Evolutionary conservation across 495 filamentous ascomycete species (phyloP).

Genomic region (Xylaria grammica): DNA sequence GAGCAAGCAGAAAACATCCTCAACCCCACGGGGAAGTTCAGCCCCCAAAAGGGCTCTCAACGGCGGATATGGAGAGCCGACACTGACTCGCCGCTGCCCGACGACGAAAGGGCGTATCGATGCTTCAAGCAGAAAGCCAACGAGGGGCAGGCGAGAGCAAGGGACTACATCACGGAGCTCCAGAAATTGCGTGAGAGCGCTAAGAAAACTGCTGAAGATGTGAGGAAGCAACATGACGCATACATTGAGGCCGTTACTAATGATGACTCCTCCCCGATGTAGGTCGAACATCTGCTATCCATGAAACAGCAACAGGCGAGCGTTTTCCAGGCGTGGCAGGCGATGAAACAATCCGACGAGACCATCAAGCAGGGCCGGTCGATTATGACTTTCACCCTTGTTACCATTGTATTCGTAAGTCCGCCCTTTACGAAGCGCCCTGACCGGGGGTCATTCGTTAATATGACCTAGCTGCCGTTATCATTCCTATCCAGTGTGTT

Average conservation of each 20-base stretch:
- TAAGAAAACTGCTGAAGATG: constrained; percentile 32
- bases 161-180: constrained; percentile 34
- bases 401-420: constrained; percentile 62
- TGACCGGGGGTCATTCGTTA: not conserved
- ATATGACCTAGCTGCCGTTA: constrained; percentile 38
- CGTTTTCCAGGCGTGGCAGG: constrained; percentile 62
- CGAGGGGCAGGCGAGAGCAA: constrained; percentile 26
- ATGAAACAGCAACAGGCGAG: constrained; percentile 70
- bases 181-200: constrained; percentile 35
- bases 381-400: constrained; percentile 69
- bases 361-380: constrained; percentile 61
- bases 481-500: constrained; percentile 50
- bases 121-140: constrained; percentile 38
- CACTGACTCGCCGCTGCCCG: not conserved
- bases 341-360: constrained; percentile 61
- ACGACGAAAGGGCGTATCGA: constrained; percentile 24
- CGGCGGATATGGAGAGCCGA: not conserved
- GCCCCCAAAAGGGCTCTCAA: not conserved
- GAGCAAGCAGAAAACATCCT: constrained; percentile 55
- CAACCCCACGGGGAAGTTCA: constrained; percentile 31
- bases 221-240: constrained; percentile 16
- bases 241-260: constrained; percentile 6
- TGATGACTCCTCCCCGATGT: no score
- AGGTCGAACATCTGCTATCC: constrained; percentile 55
- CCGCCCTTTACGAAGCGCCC: no score